Base-by-base conservation (phyloP, 208 protist species). In the Acanthamoeba pearcei region DNA sequence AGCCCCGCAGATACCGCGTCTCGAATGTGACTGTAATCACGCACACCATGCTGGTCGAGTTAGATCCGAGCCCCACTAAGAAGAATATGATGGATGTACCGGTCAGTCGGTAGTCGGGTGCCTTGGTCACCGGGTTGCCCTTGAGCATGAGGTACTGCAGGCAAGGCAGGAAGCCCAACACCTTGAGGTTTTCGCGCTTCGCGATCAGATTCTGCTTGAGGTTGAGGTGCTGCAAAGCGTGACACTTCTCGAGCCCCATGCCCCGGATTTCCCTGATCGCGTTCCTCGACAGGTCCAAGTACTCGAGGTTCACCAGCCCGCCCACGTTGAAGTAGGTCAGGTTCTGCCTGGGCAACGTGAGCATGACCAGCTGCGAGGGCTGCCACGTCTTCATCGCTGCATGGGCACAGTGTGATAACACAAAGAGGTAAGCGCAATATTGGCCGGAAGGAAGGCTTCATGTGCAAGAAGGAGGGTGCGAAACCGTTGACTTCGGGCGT, bases 311-410 rank as follows among this genome's bases (percentile, higher is more conserved):
- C 22, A 94, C 70, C 49, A 94, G 55, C 29, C 38, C 49, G 22
- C 90, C 72, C 5, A 94, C 90, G 72, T 78, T 83, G 90, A 94
- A 94, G 90, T 35, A 60, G 32, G 64, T 49, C n/a, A 94, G 70
- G 90, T 60, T 68, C 72, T 83, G 64, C 53, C 83, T 94, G 49
- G 70, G 64, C 64, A 94, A 42, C 49, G 64, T 35, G n/a, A 94
- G 70, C 90, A 92, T 92, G 62, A 92, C 86, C 12, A 92, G 15
- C 35, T 76, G 57, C 86, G 57, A 46, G 19, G 86, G 60, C 66
- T 92, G 86, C 86, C 86, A 92, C 27, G 86, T 55, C 49, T 70
- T 92, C 86, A 92, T 92, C 66, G 86, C 86, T 86, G 49, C 74
- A 55, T 32, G 17, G 74, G 9, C 19, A 83, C 3, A 55, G 9